These are phyloP conservation scores for Chlorella ohadii DNA, from an alignment of 139 green algal genomes.

Conservation along the genomic window DNA sequence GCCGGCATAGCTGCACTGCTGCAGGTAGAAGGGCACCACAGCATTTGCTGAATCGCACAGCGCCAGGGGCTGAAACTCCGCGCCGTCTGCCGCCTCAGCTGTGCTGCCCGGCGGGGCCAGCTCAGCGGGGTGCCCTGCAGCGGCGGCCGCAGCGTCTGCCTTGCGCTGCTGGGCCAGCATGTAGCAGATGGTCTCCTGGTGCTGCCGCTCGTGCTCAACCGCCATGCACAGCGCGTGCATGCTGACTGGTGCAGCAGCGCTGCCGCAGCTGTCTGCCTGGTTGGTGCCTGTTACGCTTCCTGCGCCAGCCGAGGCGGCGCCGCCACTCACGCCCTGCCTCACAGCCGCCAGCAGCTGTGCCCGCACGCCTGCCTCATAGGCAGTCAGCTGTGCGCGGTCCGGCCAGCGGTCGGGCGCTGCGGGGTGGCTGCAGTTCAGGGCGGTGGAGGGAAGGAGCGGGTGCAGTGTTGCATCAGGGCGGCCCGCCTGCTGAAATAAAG, in stretches of 20 bases:
- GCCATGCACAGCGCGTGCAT: constrained; percentile 57
- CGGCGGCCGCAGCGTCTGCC: not conserved
- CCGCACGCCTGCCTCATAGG: constrained; percentile 38
- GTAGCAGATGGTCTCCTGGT: constrained; percentile 72
- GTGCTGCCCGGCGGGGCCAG: not conserved
- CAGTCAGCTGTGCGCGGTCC: constrained; percentile 21
- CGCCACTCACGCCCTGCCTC: not conserved
- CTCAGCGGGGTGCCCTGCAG: not conserved
- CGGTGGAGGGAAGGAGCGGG: no score
- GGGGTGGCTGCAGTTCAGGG: constrained; percentile 46
- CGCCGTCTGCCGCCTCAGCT: not conserved
- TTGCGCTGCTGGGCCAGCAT: constrained; percentile 65
- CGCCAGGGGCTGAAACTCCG: no score
- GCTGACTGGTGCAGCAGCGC: not conserved
- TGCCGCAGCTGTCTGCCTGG: not conserved
- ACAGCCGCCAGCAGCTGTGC: not conserved
- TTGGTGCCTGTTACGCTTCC: not conserved
- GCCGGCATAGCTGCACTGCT: not conserved
- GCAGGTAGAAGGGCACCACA: constrained; percentile 9
- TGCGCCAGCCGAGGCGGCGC: not conserved
- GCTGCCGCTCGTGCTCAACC: constrained; percentile 67
- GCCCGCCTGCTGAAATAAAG: no score
- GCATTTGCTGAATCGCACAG: not conserved
- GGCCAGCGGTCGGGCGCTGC: constrained; percentile 57
- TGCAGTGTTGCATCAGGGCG: no score